These are phyloP conservation scores for Podospora comata DNA, from an alignment of 495 filamentous ascomycete genomes.

Conservation along the genomic window DNA sequence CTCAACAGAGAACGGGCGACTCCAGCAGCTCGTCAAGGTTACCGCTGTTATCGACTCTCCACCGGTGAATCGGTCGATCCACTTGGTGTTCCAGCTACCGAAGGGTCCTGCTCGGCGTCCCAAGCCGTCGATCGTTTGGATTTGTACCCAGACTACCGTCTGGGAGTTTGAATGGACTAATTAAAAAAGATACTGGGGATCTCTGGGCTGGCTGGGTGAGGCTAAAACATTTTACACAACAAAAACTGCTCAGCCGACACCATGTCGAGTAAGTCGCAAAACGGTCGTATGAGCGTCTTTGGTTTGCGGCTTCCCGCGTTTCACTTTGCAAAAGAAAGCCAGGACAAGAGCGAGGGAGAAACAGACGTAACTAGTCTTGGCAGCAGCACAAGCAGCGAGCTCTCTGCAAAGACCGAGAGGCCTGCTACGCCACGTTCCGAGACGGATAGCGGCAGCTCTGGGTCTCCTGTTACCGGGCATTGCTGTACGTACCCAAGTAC, in stretches of 20 bases:
- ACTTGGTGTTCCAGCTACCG: slow-evolving; percentile 8
- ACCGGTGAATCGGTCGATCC: slow-evolving; percentile 1
- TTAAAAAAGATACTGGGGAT: background rate
- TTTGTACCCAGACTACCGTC: background rate
- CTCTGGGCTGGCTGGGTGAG: slow-evolving; percentile 4
- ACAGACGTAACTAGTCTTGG: background rate
- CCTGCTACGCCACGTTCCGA: slow-evolving; percentile 5
- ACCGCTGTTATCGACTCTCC: background rate
- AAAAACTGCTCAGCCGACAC: slow-evolving; percentile 16
- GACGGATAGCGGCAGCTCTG: slow-evolving; percentile 1
- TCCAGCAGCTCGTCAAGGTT: slow-evolving; percentile 3
- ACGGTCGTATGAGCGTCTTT: slow-evolving; percentile 17
- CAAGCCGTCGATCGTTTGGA: slow-evolving; percentile 2
- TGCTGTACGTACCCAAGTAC: background rate
- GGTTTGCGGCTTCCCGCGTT: slow-evolving; percentile 8
- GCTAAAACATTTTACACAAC: slow-evolving; percentile 15
- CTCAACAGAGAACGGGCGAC: background rate
- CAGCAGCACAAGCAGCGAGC: background rate
- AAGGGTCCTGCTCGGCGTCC: slow-evolving; percentile 2
- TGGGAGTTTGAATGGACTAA: background rate
- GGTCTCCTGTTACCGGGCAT: background rate
- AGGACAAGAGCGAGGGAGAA: background rate
- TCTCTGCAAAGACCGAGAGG: background rate
- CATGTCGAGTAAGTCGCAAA: slow-evolving; percentile 29
- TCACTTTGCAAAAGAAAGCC: slow-evolving; percentile 8